Conservation (phyloP, 768 basidiomycete species). For the Leucosporidium yakuticum region DNA sequence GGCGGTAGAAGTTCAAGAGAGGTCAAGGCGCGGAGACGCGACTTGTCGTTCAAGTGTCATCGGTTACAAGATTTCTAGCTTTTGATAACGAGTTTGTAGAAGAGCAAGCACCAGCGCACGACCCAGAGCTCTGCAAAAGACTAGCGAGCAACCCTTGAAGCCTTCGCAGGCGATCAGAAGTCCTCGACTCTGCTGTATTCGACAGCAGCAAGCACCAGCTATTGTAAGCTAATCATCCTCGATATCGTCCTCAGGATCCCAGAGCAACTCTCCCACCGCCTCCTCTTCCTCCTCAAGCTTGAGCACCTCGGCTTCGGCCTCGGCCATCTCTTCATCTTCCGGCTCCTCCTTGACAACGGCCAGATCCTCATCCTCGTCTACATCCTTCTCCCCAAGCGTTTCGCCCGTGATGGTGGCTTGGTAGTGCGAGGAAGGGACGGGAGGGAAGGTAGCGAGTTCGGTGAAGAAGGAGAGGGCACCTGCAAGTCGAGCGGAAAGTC, state of each 20-base stretch:
- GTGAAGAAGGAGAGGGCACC: constrained; percentile 18
- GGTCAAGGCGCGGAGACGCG: no score
- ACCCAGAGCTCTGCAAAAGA: no score
- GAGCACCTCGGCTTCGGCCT: constrained; percentile 3
- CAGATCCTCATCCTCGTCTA: constrained; percentile 9
- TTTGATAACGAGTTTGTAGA: no score
- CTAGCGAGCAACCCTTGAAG: no score
- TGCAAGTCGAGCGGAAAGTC: background rate
- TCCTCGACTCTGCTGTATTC: no score
- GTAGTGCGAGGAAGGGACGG: background rate
- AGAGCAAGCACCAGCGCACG: no score
- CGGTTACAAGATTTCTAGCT: no score
- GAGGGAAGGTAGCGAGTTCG: constrained; percentile 30
- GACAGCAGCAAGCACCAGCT: no score
- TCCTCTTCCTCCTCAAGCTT: background rate
- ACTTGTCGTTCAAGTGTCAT: no score
- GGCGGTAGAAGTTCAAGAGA: no score
- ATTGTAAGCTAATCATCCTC: constrained; percentile 1
- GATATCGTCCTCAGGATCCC: constrained; percentile 28
- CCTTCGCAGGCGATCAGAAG: no score
- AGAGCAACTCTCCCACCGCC: background rate
- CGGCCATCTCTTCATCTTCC: constrained; percentile 6
- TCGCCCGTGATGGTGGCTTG: constrained; percentile 5
- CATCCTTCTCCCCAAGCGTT: constrained; percentile 26
- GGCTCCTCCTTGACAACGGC: constrained; percentile 1